Percentiles rank a stretch among this genome's conserved stretches.
These are phyloP conservation scores for Plantago coronopus DNA, from an alignment of 305 asterid species.

Conservation along the genomic window DNA sequence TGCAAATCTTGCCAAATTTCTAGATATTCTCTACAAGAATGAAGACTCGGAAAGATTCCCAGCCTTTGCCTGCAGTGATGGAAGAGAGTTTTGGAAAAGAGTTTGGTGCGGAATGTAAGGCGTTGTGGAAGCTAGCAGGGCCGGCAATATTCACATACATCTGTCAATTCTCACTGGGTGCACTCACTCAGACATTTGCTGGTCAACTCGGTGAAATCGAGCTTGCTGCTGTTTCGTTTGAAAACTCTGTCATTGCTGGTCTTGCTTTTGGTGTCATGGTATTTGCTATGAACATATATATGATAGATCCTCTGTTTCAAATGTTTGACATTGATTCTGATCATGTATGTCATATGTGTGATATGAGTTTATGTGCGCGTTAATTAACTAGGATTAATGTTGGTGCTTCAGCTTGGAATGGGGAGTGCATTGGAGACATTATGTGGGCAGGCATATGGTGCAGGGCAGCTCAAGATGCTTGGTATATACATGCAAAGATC, in stretches of 20 bases:
- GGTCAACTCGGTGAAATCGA: slow-evolving; percentile 36
- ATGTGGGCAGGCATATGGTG: slow-evolving; percentile 48
- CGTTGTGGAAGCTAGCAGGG: not conserved
- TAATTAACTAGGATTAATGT: too few species aligned
- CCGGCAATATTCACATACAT: slow-evolving; percentile 6
- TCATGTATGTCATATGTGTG: too few species aligned
- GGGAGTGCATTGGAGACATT: slow-evolving; percentile 43
- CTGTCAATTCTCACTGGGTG: slow-evolving; percentile 4
- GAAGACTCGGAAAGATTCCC: too few species aligned
- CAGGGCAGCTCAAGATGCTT: slow-evolving; percentile 35
- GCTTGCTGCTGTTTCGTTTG: slow-evolving; percentile 40
- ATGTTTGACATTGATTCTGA: too few species aligned
- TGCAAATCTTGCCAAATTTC: too few species aligned
- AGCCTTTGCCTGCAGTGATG: too few species aligned
- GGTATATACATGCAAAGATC: slow-evolving; percentile 48
- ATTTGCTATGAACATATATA: too few species aligned
- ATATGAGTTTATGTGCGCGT: too few species aligned
- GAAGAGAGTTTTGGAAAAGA: not conserved
- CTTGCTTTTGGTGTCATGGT: slow-evolving; percentile 43
- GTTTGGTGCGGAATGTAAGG: not conserved
- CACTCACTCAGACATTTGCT: slow-evolving; percentile 20
- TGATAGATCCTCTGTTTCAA: too few species aligned
- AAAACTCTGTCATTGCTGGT: slow-evolving; percentile 42
- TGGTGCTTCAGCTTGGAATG: slow-evolving; percentile 34
- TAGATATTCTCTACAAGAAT: too few species aligned